These are phyloP conservation scores for Stentor roeselii DNA, from an alignment of 73 alveolate genomes.

Conservation along the genomic window DNA sequence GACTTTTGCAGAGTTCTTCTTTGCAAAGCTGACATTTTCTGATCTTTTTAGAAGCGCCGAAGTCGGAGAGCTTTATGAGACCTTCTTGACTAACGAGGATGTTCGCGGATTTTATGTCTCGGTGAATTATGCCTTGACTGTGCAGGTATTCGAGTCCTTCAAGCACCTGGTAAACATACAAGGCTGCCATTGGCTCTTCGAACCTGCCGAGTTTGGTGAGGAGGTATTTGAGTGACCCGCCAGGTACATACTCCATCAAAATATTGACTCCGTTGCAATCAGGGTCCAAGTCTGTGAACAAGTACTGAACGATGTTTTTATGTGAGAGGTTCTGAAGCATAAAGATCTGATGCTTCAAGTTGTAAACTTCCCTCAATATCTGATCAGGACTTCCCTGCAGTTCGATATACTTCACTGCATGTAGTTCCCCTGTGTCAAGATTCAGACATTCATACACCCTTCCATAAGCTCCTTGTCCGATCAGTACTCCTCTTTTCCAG, in stretches of 20 bases:
- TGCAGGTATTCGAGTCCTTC: slow-evolving; percentile 64
- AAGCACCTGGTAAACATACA: slow-evolving; percentile 55
- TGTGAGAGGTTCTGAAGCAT: slow-evolving; percentile 47
- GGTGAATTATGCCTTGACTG: slow-evolving; percentile 60
- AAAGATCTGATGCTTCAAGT: slow-evolving; percentile 30
- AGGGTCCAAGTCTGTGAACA: slow-evolving; percentile 33
- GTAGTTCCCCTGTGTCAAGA: slow-evolving; percentile 22
- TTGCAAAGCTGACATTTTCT: no score
- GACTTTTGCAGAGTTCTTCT: no score
- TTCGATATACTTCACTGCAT: slow-evolving; percentile 35
- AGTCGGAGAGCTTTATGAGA: slow-evolving; percentile 65
- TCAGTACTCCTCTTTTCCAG: slow-evolving; percentile 29
- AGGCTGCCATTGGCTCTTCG: slow-evolving; percentile 52
- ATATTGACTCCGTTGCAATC: slow-evolving; percentile 52
- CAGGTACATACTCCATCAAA: slow-evolving; percentile 67
- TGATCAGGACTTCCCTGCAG: neutral
- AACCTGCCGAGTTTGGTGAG: slow-evolving; percentile 45
- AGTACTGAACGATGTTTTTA: slow-evolving; percentile 63
- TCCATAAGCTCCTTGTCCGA: slow-evolving; percentile 49
- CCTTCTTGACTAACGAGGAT: slow-evolving; percentile 65
- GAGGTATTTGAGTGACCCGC: slow-evolving; percentile 61
- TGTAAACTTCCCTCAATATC: neutral
- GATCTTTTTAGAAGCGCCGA: slow-evolving; percentile 66
- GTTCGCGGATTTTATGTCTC: slow-evolving; percentile 78
- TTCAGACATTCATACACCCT: slow-evolving; percentile 37